Evolutionary conservation across 176 grass and related monocot genomes (phyloP).

Genomic region (Zizania latifolia): DNA sequence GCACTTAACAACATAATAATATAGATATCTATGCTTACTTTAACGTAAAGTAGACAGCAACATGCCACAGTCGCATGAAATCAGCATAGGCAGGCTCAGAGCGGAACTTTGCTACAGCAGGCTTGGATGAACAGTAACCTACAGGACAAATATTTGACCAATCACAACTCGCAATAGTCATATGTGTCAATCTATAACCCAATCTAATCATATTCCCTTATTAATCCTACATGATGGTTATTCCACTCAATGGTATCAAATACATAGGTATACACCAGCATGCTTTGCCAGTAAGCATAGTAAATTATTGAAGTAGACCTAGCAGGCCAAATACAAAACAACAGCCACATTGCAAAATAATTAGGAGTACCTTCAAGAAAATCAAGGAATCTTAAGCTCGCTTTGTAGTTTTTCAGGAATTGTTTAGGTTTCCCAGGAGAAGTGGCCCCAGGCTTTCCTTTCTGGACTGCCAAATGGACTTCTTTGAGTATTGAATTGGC

Average conservation of each 20-base stretch:
- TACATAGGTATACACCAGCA: not conserved
- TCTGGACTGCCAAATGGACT: conserved; percentile 77
- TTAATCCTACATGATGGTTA: not conserved
- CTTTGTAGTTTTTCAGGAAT: conserved; percentile 92
- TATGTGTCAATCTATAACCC: not conserved
- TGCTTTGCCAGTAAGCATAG: not conserved
- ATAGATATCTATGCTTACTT: conserved; percentile 47
- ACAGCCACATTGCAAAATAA: not conserved
- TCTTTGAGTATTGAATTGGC: conserved; percentile 97
- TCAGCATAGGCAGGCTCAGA: conserved; percentile 65
- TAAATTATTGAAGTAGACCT: not conserved
- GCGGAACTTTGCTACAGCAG: conserved; percentile 69
- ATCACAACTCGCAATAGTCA: not conserved
- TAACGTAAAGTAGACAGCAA: conserved; percentile 93
- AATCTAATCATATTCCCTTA: not conserved
- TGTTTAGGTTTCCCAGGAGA: conserved; percentile 91
- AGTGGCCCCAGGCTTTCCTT: conserved; percentile 84
- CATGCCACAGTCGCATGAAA: conserved; percentile 87
- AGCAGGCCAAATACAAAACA: not conserved
- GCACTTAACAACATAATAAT: not conserved
- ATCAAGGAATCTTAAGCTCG: conserved; percentile 77
- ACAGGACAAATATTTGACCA: conserved; percentile 6
- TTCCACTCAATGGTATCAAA: not conserved
- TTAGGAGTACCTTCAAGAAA: conserved; percentile 81
- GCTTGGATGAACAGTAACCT: conserved; percentile 76